Evolutionary conservation across 2,329 filamentous ascomycete genomes (phyloP).

Genomic region (Zarea fungicola): DNA sequence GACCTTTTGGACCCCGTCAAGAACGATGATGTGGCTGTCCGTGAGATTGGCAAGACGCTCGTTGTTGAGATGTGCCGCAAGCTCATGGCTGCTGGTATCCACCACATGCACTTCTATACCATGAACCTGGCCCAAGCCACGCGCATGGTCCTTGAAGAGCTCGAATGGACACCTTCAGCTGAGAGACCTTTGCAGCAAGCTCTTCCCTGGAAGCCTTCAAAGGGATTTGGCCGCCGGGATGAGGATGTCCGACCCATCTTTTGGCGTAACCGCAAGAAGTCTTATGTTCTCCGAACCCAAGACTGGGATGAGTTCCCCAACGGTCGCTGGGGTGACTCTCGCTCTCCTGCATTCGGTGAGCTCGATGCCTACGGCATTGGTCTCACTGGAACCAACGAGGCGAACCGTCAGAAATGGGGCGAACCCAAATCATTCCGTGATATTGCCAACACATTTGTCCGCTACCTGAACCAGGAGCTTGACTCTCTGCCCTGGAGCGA

Average conservation of each 20-base stretch:
- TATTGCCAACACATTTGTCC: slow-evolving; percentile 75
- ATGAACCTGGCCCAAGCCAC: slow-evolving; percentile 98
- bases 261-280: slow-evolving; percentile 96
- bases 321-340: slow-evolving; percentile 94
- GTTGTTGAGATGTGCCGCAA: slow-evolving; percentile 87
- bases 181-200: slow-evolving; percentile 78
- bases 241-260: slow-evolving; percentile 98
- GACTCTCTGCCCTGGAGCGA: slow-evolving; percentile 92
- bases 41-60: slow-evolving; percentile 80
- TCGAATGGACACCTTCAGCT: slow-evolving; percentile 72
- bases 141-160: slow-evolving; percentile 86
- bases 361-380: slow-evolving; percentile 92
- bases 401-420: slow-evolving; percentile 94
- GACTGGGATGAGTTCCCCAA: slow-evolving; percentile 99
- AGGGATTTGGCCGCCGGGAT: slow-evolving; percentile 78
- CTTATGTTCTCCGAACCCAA: slow-evolving; percentile 90
- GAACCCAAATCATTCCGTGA: slow-evolving; percentile 75
- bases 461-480: slow-evolving; percentile 76
- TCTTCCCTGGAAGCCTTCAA: slow-evolving; percentile 94
- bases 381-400: slow-evolving; percentile 89
- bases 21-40: slow-evolving; percentile 90
- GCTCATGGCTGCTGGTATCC: slow-evolving; percentile 75
- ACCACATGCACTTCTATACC: slow-evolving; percentile 95
- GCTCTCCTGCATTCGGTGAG: slow-evolving; percentile 93
- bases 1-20: slow-evolving; percentile 84